Conservation (phyloP, 2,329 filamentous ascomycete species). For the Lizonia empirigonia region DNA sequence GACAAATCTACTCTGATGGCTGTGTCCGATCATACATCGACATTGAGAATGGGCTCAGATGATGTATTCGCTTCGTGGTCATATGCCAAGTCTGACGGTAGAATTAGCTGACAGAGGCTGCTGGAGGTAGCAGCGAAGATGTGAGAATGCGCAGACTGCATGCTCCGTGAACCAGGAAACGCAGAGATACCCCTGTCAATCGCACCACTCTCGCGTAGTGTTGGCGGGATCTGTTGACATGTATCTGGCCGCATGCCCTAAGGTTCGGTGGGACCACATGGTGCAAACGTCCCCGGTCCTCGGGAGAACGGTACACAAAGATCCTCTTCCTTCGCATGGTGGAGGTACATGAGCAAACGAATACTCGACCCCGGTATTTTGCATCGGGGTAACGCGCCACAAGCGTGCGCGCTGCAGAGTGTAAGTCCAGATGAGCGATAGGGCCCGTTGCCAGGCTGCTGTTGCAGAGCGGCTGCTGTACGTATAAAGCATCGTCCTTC, state of each 20-base stretch:
- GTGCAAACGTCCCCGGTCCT: slow-evolving; percentile 5
- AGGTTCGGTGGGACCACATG: slow-evolving; percentile 11
- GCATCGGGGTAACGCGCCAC: slow-evolving; percentile 22
- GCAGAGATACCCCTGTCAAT: neutral
- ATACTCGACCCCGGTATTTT: slow-evolving; percentile 21
- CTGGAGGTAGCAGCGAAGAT: neutral
- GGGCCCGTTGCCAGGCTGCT: slow-evolving; percentile 1
- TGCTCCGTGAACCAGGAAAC: slow-evolving; percentile 4
- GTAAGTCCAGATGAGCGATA: slow-evolving; percentile 3
- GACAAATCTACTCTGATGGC: slow-evolving; percentile 1
- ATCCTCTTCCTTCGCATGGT: slow-evolving; percentile 11
- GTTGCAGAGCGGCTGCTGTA: slow-evolving; percentile 2
- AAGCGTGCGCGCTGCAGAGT: slow-evolving; percentile 24
- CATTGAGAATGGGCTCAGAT: neutral
- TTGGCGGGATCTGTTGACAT: slow-evolving; percentile 14
- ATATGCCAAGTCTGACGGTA: neutral
- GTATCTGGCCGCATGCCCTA: slow-evolving; percentile 6
- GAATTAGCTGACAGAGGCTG: neutral
- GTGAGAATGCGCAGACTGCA: slow-evolving; percentile 7
- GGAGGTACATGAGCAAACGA: slow-evolving; percentile 16
- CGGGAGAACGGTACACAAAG: slow-evolving; percentile 8
- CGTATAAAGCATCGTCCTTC: slow-evolving; percentile 10
- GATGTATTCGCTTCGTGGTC: neutral
- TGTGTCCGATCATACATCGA: neutral
- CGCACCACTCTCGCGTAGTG: slow-evolving; percentile 2